Conservation (phyloP, 306 rosid species). For the Adenanthera pavonina region DNA sequence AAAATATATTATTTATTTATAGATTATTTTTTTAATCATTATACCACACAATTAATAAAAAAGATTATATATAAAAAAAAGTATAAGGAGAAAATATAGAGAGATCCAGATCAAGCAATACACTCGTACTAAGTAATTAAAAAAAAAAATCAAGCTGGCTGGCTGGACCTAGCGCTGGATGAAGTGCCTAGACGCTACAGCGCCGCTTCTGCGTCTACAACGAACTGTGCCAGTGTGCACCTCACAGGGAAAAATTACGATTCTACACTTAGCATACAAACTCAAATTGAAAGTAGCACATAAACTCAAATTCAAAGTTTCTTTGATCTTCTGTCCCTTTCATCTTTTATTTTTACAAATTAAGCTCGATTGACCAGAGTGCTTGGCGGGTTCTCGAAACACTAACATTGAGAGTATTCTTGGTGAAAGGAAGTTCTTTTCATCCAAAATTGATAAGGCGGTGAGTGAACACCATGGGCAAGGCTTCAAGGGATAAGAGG, state of each 20-base stretch:
- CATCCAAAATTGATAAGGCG: neutral
- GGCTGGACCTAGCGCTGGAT: neutral
- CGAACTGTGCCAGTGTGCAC: neutral
- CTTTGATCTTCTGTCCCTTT: neutral
- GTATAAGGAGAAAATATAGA: too few relatives aligned
- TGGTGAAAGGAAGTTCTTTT: neutral
- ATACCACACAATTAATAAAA: too few relatives aligned
- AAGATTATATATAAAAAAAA: too few relatives aligned
- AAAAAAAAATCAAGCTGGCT: too few relatives aligned
- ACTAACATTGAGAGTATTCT: neutral
- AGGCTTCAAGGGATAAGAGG: constrained; percentile 97
- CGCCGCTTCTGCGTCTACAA: neutral
- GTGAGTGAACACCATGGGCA: constrained; percentile 64
- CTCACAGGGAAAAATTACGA: too few relatives aligned
- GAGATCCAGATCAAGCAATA: too few relatives aligned
- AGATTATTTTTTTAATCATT: too few relatives aligned
- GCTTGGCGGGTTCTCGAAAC: neutral
- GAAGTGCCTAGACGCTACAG: neutral
- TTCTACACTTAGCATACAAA: too few relatives aligned
- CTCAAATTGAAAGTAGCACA: neutral
- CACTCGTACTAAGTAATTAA: too few relatives aligned
- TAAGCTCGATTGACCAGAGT: neutral
- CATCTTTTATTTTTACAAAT: neutral
- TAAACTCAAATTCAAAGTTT: neutral
- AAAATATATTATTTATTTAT: too few relatives aligned